Conservation (phyloP, 1,284 basidiomycete genomes). For the Trichosporon asahii region DNA sequence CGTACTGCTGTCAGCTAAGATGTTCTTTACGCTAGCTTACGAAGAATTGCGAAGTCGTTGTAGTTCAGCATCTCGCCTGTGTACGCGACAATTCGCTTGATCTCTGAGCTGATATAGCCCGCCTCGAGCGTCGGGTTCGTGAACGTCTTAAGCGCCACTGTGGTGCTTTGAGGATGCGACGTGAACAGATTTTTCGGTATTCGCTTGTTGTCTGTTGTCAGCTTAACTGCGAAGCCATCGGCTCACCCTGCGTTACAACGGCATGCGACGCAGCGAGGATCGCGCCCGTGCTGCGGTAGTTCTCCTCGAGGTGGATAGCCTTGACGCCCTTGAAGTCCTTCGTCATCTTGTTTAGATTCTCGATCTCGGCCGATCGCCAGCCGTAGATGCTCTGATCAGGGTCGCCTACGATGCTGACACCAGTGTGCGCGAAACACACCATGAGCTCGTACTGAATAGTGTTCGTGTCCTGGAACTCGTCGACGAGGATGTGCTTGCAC, state of each 20-base stretch:
- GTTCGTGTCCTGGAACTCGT: conserved; percentile 94
- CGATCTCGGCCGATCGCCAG: conserved; percentile 80
- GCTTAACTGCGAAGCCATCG: no score
- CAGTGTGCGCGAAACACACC: conserved; percentile 61
- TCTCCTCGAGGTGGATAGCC: conserved; percentile 77
- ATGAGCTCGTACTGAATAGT: conserved; percentile 80
- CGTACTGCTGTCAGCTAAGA: conserved; percentile 58
- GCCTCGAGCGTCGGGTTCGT: conserved; percentile 58
- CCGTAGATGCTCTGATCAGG: conserved; percentile 92
- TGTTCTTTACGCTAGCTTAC: conserved; percentile 57
- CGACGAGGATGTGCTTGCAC: conserved; percentile 77
- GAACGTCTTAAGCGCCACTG: conserved; percentile 55
- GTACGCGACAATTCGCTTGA: conserved; percentile 70
- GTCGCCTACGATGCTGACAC: conserved; percentile 84
- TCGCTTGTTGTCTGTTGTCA: conserved; percentile 53
- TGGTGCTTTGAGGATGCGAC: conserved; percentile 62
- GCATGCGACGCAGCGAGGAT: conserved; percentile 73
- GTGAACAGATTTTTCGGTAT: conserved; percentile 74
- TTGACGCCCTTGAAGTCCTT: conserved; percentile 64
- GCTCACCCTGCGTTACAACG: conserved; percentile 73
- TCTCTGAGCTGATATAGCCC: conserved; percentile 70
- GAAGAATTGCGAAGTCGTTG: conserved; percentile 74
- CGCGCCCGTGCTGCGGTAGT: conserved; percentile 78
- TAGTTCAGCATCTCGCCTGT: conserved; percentile 69
- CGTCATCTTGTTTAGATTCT: conserved; percentile 73